A percentile compares a stretch with the other conserved stretches of the same genome.
These are phyloP conservation scores for Brassica nigra DNA, from an alignment of 345 rosid species.

Conservation along the genomic window DNA sequence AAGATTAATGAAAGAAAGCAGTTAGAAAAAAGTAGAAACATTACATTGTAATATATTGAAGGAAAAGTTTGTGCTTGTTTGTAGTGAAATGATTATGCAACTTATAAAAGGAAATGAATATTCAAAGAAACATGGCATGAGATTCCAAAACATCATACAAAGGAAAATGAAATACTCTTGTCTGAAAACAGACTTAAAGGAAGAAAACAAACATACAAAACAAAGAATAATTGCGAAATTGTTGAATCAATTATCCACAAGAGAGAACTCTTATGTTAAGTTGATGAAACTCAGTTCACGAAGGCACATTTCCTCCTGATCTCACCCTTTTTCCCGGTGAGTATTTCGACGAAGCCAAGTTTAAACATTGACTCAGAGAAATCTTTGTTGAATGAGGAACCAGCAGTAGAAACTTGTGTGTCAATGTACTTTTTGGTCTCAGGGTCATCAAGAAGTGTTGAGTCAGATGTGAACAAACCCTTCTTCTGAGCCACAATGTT, in stretches of 20 bases:
- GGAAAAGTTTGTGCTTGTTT: not conserved
- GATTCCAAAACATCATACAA: conserved; percentile 22
- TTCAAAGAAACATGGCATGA: not conserved
- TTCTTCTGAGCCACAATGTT: conserved; percentile 48
- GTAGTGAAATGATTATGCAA: not conserved
- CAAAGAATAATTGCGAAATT: not conserved
- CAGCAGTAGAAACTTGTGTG: conserved; percentile 39
- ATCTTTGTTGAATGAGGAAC: conserved; percentile 46
- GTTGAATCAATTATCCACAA: not conserved
- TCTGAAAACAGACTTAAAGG: conserved; percentile 25
- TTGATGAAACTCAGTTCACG: conserved; percentile 26
- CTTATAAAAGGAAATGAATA: not conserved
- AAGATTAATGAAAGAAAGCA: too few relatives aligned
- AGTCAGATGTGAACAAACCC: conserved; percentile 64
- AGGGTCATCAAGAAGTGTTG: conserved; percentile 54
- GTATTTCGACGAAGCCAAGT: conserved; percentile 54
- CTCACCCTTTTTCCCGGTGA: conserved; percentile 56
- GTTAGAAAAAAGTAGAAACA: not conserved
- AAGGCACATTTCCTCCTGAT: conserved; percentile 54
- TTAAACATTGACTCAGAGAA: conserved; percentile 62
- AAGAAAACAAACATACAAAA: not conserved
- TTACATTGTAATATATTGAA: not conserved
- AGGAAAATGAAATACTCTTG: not conserved
- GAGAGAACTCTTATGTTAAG: not conserved
- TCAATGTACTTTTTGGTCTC: conserved; percentile 45